phyloP scores from a whole-genome alignment of 2,329 filamentous ascomycete genomes.

The Didymella arachidicola region DNA sequence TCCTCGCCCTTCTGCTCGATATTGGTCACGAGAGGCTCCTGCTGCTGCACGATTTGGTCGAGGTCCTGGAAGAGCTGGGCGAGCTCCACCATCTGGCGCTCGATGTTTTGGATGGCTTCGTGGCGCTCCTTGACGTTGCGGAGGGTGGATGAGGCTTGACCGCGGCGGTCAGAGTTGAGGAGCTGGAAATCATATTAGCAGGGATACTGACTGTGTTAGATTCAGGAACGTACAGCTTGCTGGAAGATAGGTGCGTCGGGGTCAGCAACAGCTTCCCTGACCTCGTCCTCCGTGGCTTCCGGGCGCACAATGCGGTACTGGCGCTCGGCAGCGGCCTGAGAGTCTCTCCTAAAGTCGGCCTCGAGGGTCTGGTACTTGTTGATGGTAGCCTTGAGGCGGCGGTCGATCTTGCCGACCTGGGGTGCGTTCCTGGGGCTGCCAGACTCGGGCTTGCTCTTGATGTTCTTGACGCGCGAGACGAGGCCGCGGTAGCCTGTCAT shows the following conservation, averaged over 20 bases:
- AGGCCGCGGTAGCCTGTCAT: constrained; percentile 84
- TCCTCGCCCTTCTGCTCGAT: constrained; percentile 90
- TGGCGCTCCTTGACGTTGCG: constrained; percentile 84
- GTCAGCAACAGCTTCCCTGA: constrained; percentile 78
- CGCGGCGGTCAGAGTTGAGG: constrained; percentile 79
- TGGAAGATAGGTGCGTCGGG: constrained; percentile 82
- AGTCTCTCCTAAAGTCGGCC: constrained; percentile 78
- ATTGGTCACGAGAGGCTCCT: constrained; percentile 78
- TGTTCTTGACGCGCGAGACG: constrained; percentile 77
- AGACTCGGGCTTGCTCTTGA: constrained; percentile 84
- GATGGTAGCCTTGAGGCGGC: constrained; percentile 81
- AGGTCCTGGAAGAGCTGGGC: constrained; percentile 89
- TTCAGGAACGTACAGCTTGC: constrained; percentile 66
- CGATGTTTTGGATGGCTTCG: constrained; percentile 88
- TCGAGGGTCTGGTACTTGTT: constrained; percentile 83
- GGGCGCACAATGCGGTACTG: constrained; percentile 91
- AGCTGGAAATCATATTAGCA: constrained; percentile 57
- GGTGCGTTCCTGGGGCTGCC: constrained; percentile 75
- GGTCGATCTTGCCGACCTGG: constrained; percentile 83
- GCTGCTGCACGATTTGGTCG: constrained; percentile 83
- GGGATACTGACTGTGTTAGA: not conserved
- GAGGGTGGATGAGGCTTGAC: constrained; percentile 80
- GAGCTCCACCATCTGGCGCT: constrained; percentile 86
- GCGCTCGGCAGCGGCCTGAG: constrained; percentile 82
- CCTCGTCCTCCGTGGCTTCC: constrained; percentile 79